Evolutionary conservation across 2,329 filamentous ascomycete genomes (phyloP).

Genomic region (Epicoccum nigrum): DNA sequence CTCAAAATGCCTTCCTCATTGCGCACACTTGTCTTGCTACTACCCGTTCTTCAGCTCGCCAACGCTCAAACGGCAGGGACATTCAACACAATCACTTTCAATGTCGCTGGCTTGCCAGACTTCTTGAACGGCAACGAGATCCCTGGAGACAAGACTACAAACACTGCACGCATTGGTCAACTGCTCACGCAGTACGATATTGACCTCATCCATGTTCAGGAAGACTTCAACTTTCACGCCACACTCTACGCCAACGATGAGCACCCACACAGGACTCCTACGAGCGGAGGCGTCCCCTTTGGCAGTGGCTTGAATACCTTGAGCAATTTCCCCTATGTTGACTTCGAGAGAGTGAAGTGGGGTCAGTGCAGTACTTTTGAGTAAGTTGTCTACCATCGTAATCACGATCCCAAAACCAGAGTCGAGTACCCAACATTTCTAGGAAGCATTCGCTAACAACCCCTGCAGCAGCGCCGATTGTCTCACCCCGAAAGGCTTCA

Average conservation of each 20-base stretch:
- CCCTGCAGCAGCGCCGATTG: constrained; percentile 61
- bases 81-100: constrained; percentile 63
- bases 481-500: constrained; percentile 73
- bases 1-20: constrained; percentile 21
- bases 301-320: constrained; percentile 70
- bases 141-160: constrained; percentile 65
- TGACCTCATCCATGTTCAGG: constrained; percentile 69
- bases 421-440: no score
- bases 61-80: constrained; percentile 44
- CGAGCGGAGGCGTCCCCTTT: constrained; percentile 68
- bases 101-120: constrained; percentile 65
- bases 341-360: constrained; percentile 66
- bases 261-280: constrained; percentile 66
- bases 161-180: constrained; percentile 62
- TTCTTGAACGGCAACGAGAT: constrained; percentile 66
- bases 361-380: constrained; percentile 58
- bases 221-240: constrained; percentile 71
- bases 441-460: background rate
- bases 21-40: constrained; percentile 7
- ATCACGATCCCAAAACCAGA: background rate
- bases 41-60: constrained; percentile 15
- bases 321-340: constrained; percentile 63
- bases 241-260: constrained; percentile 66
- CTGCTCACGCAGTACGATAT: constrained; percentile 63
- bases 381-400: constrained; percentile 13